These are phyloP conservation scores for Aquilaria sinensis DNA, from an alignment of 345 rosid genomes.

Conservation along the genomic window DNA sequence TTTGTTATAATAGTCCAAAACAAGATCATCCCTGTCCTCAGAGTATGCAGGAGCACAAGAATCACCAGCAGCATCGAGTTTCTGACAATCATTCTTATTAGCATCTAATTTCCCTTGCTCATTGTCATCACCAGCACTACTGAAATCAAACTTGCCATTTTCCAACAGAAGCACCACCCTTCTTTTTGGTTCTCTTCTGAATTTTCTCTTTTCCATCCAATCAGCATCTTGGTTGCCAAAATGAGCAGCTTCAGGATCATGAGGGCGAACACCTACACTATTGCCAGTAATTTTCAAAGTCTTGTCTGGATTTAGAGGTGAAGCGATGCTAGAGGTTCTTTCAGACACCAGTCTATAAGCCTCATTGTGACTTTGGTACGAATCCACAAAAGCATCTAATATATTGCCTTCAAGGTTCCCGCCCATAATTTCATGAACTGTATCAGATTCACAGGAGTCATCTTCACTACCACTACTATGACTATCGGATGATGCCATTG, in stretches of 20 bases:
- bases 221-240: constrained; percentile 36
- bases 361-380: constrained; percentile 29
- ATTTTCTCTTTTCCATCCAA: constrained; percentile 42
- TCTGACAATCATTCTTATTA: constrained; percentile 13
- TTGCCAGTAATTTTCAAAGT: constrained; percentile 20
- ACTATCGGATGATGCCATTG: constrained; percentile 76
- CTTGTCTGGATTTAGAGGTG: constrained; percentile 22
- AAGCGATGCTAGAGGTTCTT: constrained; percentile 23
- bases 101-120: constrained; percentile 11
- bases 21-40: constrained; percentile 38
- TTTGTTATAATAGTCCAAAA: constrained; percentile 49
- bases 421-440: constrained; percentile 21
- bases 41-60: constrained; percentile 24
- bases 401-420: constrained; percentile 15
- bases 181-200: constrained; percentile 49
- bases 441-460: constrained; percentile 40
- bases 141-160: constrained; percentile 28
- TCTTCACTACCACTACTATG: constrained; percentile 74
- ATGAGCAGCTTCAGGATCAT: constrained; percentile 32
- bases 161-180: constrained; percentile 45
- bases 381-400: constrained; percentile 16
- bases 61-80: constrained; percentile 17
- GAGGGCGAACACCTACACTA: constrained; percentile 24
- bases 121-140: constrained; percentile 23
- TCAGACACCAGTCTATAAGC: constrained; percentile 29